Evolutionary conservation across 2,329 filamentous ascomycete genomes (phyloP).

Genomic region (Capronia epimyces): DNA sequence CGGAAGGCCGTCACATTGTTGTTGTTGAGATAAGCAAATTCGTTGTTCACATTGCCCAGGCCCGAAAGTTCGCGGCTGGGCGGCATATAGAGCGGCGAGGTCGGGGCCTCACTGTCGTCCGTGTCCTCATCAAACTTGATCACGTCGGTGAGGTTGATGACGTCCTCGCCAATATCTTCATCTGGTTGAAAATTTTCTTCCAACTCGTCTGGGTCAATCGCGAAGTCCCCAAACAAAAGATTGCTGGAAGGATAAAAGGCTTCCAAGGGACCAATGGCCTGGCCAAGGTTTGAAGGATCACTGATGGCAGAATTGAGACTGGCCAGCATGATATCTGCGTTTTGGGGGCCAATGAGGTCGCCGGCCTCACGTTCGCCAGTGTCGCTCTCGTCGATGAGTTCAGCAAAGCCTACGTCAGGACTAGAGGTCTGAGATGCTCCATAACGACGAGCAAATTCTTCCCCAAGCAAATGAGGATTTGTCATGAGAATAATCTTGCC

Average conservation of each 20-base stretch:
- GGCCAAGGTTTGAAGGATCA: conserved; percentile 43
- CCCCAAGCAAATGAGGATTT: conserved; percentile 34
- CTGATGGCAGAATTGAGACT: conserved; percentile 54
- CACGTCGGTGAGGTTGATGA: conserved; percentile 65
- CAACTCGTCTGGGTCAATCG: conserved; percentile 53
- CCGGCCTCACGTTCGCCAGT: conserved; percentile 32
- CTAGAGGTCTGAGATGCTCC: conserved; percentile 26
- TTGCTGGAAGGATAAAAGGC: conserved; percentile 65
- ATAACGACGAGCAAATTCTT: conserved; percentile 39
- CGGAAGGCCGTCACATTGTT: conserved; percentile 75
- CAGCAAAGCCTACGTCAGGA: conserved; percentile 26
- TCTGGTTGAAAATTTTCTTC: conserved; percentile 50
- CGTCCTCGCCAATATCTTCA: conserved; percentile 59
- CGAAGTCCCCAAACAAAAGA: conserved; percentile 28
- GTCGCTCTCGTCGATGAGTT: conserved; percentile 40
- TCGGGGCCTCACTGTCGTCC: conserved; percentile 40
- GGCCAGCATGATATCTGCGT: conserved; percentile 72
- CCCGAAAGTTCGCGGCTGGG: conserved; percentile 21
- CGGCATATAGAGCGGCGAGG: conserved; percentile 42
- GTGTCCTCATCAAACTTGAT: conserved; percentile 60
- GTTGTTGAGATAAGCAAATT: conserved; percentile 50
- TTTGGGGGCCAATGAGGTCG: conserved; percentile 35
- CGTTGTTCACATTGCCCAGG: conserved; percentile 9
- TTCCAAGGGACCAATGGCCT: conserved; percentile 67
- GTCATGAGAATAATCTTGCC: conserved; percentile 47